Evolutionary conservation across 768 basidiomycete species (phyloP), one percentile per base, ranked within the genome.

Genomic region (Termitomyces sp.): DNA sequence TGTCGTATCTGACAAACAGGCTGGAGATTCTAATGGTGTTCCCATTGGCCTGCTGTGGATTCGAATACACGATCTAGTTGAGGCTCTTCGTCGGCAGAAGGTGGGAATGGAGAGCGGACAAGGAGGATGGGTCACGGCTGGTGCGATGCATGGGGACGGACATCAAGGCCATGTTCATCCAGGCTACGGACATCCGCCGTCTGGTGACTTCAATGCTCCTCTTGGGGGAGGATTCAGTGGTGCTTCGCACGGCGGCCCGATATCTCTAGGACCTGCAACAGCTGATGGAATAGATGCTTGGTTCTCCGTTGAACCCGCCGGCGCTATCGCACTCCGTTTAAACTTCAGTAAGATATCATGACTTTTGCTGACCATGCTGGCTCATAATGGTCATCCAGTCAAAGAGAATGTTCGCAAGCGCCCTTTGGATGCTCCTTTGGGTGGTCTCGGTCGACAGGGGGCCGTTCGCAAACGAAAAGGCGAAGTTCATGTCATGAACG

Each of bases 401-500:
- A 99, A 99, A 76, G 94, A 98, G 72, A 98, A 96, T 67, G 90
- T 95, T 31, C 88, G 94, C 61, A 95, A 96, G 69, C 88, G 97
- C 41, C 94, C 95, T n/a, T 70, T 95, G 59, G 97, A 99, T 66
- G 90, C 85, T 4, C 86, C 86, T 12, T 68, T 80, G 9, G 90
- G 90, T 51, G 94, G 94, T 57, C 85, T 99, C 41, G 97, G 96
- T 50, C 94, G 97, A 70, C 96, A 98, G 75, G 97, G 96, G 55
- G 97, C 97, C 58, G 86, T 99, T 63, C 89, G 95, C 68, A 98
- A 97, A 75, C 91, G 95, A 66, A 98, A 98, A 73, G 96, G 87
- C 63, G 96, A 98, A 76, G 89, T 98, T 3, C 94, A 95, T 75
- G 95, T 98, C 73, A 98, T 98, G 93, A 98, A 98, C 69, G 97